phyloP scores from a whole-genome alignment of 495 filamentous ascomycete species.

The Penicillium salamii region DNA sequence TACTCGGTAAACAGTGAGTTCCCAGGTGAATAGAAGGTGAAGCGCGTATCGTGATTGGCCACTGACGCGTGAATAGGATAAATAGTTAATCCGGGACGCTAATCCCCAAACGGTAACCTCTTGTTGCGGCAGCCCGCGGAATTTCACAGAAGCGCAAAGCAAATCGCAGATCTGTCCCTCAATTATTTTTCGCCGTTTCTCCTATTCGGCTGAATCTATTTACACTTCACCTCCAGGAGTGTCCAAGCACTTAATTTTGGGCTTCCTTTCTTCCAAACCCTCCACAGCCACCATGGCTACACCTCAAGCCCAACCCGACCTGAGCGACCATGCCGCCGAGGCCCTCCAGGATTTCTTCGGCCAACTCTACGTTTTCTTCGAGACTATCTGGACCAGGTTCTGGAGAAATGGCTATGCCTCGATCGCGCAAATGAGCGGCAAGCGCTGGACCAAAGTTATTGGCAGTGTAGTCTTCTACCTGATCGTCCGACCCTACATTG shows the following conservation, averaged over 20 bases:
- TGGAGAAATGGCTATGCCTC: slow-evolving; percentile 53
- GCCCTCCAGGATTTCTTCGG: slow-evolving; percentile 34
- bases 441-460: slow-evolving; percentile 61
- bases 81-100: slow-evolving; percentile 12
- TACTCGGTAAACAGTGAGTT: too few relatives aligned
- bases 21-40: too few relatives aligned
- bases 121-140: slow-evolving; percentile 10
- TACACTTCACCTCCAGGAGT: background rate
- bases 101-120: background rate
- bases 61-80: slow-evolving; percentile 17
- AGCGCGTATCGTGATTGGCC: too few relatives aligned
- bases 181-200: background rate
- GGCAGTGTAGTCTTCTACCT: slow-evolving; percentile 60
- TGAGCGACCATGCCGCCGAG: slow-evolving; percentile 27
- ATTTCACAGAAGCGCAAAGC: slow-evolving; percentile 10
- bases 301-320: slow-evolving; percentile 12
- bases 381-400: slow-evolving; percentile 34
- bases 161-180: slow-evolving; percentile 8
- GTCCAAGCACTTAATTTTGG: too few relatives aligned
- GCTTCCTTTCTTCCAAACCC: background rate
- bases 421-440: slow-evolving; percentile 50
- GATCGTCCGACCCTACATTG: slow-evolving; percentile 65
- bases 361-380: slow-evolving; percentile 30
- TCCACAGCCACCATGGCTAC: slow-evolving; percentile 23
- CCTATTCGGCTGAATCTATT: too few relatives aligned